Conservation (phyloP, 2,329 filamentous ascomycete genomes). For the Paraphaeosphaeria minitans region DNA sequence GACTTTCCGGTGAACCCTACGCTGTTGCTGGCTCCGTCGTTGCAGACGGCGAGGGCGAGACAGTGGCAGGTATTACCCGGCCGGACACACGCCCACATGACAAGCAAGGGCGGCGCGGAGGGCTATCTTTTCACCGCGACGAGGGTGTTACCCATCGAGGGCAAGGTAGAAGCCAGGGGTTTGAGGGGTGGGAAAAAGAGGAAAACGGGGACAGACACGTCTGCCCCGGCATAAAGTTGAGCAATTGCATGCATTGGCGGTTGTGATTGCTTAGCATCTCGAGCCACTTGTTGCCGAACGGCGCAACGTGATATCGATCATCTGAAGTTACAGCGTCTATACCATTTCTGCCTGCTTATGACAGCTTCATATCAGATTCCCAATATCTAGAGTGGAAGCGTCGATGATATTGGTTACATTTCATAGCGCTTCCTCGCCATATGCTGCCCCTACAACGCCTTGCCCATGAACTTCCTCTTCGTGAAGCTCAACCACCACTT, state of each 20-base stretch:
- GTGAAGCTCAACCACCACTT: slow-evolving; percentile 98
- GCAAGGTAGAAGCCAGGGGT: slow-evolving; percentile 81
- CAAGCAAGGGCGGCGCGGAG: slow-evolving; percentile 81
- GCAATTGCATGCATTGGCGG: neutral
- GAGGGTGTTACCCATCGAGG: slow-evolving; percentile 78
- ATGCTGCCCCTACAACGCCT: slow-evolving; percentile 55
- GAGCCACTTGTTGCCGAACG: neutral
- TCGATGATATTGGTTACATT: neutral
- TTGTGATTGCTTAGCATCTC: neutral
- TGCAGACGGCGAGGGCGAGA: slow-evolving; percentile 80
- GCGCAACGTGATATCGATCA: neutral
- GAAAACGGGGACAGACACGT: slow-evolving; percentile 52
- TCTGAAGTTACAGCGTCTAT: neutral
- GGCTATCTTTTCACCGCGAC: slow-evolving; percentile 88
- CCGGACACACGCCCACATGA: slow-evolving; percentile 94
- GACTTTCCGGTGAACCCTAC: slow-evolving; percentile 91
- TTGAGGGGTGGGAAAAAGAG: slow-evolving; percentile 69
- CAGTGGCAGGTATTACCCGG: slow-evolving; percentile 92
- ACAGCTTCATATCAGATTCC: neutral
- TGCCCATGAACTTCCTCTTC: slow-evolving; percentile 99
- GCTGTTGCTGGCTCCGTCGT: slow-evolving; percentile 74
- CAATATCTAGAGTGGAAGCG: neutral
- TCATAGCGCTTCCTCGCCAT: neutral
- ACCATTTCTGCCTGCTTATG: neutral
- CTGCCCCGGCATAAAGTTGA: slow-evolving; percentile 13